phyloP scores from a whole-genome alignment of 2,329 filamentous ascomycete species.

The Anisogramma anomala region DNA sequence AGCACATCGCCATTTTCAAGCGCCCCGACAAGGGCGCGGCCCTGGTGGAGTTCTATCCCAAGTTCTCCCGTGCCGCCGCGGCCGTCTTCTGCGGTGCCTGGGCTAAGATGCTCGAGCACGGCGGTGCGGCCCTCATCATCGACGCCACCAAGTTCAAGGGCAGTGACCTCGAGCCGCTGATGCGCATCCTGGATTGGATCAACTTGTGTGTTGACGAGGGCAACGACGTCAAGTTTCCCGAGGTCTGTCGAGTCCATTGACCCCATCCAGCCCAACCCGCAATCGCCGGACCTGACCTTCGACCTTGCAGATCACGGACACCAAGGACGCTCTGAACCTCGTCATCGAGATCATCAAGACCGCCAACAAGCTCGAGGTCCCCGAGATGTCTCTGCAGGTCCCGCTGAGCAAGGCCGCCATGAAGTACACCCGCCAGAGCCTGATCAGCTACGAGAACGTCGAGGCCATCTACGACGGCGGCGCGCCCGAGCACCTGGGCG shows the following conservation, averaged over 20 bases:
- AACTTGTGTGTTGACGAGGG: constrained; percentile 11
- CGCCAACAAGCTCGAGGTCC: constrained; percentile 10
- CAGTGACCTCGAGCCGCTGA: constrained; percentile 1
- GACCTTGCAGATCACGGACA: constrained; percentile 1
- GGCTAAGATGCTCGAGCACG: constrained; percentile 8
- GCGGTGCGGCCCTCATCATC: constrained; percentile 1
- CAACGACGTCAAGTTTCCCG: constrained; percentile 14
- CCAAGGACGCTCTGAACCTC: constrained; percentile 6
- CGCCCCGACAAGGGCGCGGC: not conserved
- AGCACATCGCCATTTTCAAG: constrained; percentile 8
- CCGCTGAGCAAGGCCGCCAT: constrained; percentile 11
- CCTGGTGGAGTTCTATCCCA: not conserved
- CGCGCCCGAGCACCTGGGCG: constrained; percentile 1
- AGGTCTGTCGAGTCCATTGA: constrained; percentile 1
- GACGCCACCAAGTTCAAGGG: not conserved
- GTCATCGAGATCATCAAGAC: constrained; percentile 8
- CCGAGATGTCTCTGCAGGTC: constrained; percentile 12
- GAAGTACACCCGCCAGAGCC: constrained; percentile 7
- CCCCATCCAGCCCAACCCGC: not conserved
- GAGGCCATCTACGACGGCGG: constrained; percentile 7
- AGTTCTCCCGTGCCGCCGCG: constrained; percentile 6
- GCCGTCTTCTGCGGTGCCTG: constrained; percentile 7
- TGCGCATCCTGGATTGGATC: constrained; percentile 11
- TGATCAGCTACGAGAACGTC: constrained; percentile 5
- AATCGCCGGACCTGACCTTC: not conserved